Conservation (phyloP, 1,284 basidiomycete genomes). For the Cerioporus squamosus region DNA sequence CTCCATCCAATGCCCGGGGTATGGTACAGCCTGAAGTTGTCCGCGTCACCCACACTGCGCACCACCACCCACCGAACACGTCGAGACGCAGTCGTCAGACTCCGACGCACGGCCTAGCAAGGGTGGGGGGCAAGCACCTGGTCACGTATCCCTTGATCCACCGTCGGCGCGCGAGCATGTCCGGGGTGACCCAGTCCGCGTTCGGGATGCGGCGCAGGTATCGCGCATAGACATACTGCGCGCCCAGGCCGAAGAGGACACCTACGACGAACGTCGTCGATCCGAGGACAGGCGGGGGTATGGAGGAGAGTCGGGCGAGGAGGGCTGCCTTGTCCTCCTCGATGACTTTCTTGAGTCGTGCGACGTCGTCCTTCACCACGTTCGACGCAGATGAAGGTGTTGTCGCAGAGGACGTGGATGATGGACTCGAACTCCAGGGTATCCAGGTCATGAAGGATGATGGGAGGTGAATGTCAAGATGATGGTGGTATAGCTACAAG, state of each 20-base stretch:
- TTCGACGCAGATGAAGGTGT: no score
- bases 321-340: background rate
- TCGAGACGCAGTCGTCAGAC: background rate
- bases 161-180: slow-evolving; percentile 54
- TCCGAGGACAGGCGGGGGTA: background rate
- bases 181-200: slow-evolving; percentile 66
- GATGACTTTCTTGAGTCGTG: no score
- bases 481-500: background rate
- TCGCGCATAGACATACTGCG: slow-evolving; percentile 50
- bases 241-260: slow-evolving; percentile 36
- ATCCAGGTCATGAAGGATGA: no score
- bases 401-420: no score
- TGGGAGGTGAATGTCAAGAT: no score
- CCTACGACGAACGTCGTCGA: background rate
- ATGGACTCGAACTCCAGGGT: no score
- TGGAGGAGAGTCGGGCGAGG: background rate
- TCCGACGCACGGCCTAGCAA: slow-evolving; percentile 4
- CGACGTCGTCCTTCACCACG: no score
- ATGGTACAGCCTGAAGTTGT: slow-evolving; percentile 84
- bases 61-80: background rate
- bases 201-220: slow-evolving; percentile 64
- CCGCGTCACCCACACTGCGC: slow-evolving; percentile 80
- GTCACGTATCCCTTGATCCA: slow-evolving; percentile 80
- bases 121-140: slow-evolving; percentile 47
- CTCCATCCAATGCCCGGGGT: slow-evolving; percentile 77